phyloP scores from a whole-genome alignment of 108 stramenopile genomes.

The Nannochloropsis gaditana region DNA sequence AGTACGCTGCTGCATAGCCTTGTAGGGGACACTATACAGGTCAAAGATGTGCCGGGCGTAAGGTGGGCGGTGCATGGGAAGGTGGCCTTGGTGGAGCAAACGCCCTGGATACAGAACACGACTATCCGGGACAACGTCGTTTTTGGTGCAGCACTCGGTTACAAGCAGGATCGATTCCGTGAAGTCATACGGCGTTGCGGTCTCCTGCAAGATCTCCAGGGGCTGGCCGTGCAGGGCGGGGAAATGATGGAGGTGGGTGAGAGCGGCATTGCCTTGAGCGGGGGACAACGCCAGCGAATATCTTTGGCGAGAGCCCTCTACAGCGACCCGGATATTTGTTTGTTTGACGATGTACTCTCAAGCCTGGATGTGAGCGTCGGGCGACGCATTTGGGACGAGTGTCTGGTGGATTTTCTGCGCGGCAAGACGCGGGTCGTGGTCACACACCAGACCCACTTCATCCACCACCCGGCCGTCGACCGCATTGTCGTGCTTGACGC shows the following conservation, averaged over 20 bases:
- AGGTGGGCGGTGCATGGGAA: not conserved
- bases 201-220: not conserved
- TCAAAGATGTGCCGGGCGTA: not conserved
- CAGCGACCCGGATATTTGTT: slow-evolving; percentile 69
- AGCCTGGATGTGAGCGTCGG: slow-evolving; percentile 68
- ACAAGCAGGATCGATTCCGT: not conserved
- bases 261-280: slow-evolving; percentile 34
- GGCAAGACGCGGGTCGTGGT: slow-evolving; percentile 17
- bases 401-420: slow-evolving; percentile 8
- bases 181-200: not conserved
- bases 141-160: not conserved
- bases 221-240: not conserved
- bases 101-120: not conserved
- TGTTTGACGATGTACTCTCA: slow-evolving; percentile 85
- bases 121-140: not conserved
- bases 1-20: slow-evolving; percentile 14
- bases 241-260: slow-evolving; percentile 12
- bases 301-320: slow-evolving; percentile 90
- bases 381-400: slow-evolving; percentile 26
- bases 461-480: not conserved
- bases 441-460: not conserved
- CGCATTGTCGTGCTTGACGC: slow-evolving; percentile 20
- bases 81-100: slow-evolving; percentile 9
- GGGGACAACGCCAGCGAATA: slow-evolving; percentile 93
- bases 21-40: slow-evolving; percentile 8